Conservation (phyloP, 1,284 basidiomycete species). For the Irpex sp. region DNA sequence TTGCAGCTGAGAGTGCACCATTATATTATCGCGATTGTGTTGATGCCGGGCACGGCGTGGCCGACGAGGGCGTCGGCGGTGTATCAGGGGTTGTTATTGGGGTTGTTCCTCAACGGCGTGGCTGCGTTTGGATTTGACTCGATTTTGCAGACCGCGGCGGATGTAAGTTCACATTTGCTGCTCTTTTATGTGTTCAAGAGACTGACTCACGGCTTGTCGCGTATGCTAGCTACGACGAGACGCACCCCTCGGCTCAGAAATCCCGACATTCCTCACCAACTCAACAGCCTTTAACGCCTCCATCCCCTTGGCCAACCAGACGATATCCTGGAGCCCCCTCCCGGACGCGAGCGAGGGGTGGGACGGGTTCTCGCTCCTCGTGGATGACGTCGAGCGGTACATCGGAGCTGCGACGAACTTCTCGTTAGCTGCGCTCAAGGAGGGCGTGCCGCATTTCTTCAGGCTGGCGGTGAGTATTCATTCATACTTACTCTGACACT, state of each 20-base stretch:
- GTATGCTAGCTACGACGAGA: slow-evolving; percentile 63
- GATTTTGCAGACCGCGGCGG: slow-evolving; percentile 74
- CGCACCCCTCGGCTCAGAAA: slow-evolving; percentile 62
- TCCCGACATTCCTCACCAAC: slow-evolving; percentile 75
- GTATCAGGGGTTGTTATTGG: slow-evolving; percentile 78
- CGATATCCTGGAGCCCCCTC: slow-evolving; percentile 62
- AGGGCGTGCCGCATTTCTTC: slow-evolving; percentile 76
- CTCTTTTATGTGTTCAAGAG: not conserved
- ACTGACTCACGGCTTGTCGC: too few relatives aligned
- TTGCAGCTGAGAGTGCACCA: slow-evolving; percentile 68
- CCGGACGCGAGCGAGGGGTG: slow-evolving; percentile 41
- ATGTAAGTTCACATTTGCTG: slow-evolving; percentile 41
- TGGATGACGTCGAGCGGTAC: slow-evolving; percentile 85
- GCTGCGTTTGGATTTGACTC: slow-evolving; percentile 80
- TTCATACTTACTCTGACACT: too few relatives aligned
- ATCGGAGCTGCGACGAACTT: slow-evolving; percentile 63
- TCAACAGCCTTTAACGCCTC: slow-evolving; percentile 59
- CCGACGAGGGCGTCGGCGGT: slow-evolving; percentile 77
- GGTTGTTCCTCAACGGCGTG: slow-evolving; percentile 77
- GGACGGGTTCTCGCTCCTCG: slow-evolving; percentile 76
- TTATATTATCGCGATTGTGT: slow-evolving; percentile 72
- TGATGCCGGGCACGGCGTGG: slow-evolving; percentile 79
- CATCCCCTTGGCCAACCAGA: slow-evolving; percentile 52
- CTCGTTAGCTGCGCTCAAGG: slow-evolving; percentile 59
- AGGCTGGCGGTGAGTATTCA: slow-evolving; percentile 68